Percentiles rank a stretch among this genome's conserved stretches.
These are phyloP conservation scores for Schizochytrium sp. DNA, from an alignment of 108 stramenopile species.

Conservation along the genomic window DNA sequence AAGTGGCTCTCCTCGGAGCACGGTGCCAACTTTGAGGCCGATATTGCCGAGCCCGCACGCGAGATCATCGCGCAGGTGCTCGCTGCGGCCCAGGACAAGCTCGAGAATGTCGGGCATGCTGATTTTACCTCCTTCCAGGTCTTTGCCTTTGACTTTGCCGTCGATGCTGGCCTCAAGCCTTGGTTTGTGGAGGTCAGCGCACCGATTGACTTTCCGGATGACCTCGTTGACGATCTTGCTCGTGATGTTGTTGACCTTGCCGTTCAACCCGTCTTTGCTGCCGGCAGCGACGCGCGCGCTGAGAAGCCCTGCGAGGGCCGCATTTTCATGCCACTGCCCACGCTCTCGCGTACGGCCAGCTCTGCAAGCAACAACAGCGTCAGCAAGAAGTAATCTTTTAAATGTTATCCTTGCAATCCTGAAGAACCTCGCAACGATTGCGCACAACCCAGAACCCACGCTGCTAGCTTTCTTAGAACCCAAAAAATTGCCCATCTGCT, in stretches of 20 bases:
- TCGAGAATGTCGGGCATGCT: neutral
- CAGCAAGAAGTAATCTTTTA: neutral
- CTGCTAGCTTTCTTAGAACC: no score
- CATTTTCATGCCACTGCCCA: neutral
- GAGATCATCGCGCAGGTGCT: neutral
- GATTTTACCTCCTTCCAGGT: constrained; percentile 11
- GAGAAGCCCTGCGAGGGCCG: neutral
- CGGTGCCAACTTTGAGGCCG: neutral
- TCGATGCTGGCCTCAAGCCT: constrained; percentile 7
- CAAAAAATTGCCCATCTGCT: no score
- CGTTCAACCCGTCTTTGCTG: neutral
- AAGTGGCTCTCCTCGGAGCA: neutral
- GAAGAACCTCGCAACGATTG: no score
- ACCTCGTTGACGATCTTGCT: neutral
- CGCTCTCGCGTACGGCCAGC: neutral
- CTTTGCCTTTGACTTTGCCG: constrained; percentile 18
- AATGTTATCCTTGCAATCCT: no score
- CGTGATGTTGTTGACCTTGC: neutral
- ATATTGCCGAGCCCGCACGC: neutral
- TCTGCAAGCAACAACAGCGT: neutral
- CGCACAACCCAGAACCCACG: no score
- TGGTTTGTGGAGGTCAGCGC: constrained; percentile 12
- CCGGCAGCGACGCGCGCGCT: neutral
- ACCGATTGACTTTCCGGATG: neutral
- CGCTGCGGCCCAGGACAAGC: neutral